Percentiles rank a stretch among this genome's conserved stretches.
phyloP scores from a whole-genome alignment of 805 yeast species.

The Zygotorulaspora sp. region DNA sequence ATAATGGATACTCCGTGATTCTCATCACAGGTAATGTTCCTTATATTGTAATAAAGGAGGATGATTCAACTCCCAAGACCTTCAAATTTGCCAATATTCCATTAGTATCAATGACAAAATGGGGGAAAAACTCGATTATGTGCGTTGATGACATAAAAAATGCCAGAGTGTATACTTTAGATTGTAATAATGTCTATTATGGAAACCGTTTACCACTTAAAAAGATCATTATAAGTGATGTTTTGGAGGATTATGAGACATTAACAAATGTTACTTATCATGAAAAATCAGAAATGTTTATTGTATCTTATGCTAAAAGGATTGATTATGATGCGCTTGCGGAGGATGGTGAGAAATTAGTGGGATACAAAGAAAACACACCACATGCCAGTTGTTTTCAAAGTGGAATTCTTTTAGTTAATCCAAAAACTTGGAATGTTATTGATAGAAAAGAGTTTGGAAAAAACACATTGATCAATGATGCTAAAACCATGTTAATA shows the following conservation, averaged over 20 bases:
- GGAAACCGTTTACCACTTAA: constrained; percentile 58
- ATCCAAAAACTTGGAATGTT: constrained; percentile 71
- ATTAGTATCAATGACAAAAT: constrained; percentile 51
- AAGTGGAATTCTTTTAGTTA: constrained; percentile 59
- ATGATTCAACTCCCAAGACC: constrained; percentile 58
- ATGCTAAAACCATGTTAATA: constrained; percentile 35
- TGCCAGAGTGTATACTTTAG: constrained; percentile 50
- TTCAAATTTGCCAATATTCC: constrained; percentile 63
- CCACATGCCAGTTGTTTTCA: constrained; percentile 55
- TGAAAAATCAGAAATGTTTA: constrained; percentile 55
- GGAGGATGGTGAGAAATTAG: constrained; percentile 64
- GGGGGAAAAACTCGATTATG: constrained; percentile 46
- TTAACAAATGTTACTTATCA: constrained; percentile 67
- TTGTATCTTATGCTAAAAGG: constrained; percentile 56
- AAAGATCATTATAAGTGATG: constrained; percentile 44
- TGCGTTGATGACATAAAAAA: constrained; percentile 66
- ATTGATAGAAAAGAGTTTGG: constrained; percentile 65
- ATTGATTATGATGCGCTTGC: constrained; percentile 62
- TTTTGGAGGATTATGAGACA: constrained; percentile 38
- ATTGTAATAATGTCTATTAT: constrained; percentile 41
- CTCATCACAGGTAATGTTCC: constrained; percentile 74
- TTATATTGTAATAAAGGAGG: constrained; percentile 59
- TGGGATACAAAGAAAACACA: constrained; percentile 46
- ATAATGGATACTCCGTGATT: constrained; percentile 55
- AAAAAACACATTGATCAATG: constrained; percentile 56